Conservation (phyloP, 2,329 filamentous ascomycete genomes). For the Paradendryphiella salina region DNA sequence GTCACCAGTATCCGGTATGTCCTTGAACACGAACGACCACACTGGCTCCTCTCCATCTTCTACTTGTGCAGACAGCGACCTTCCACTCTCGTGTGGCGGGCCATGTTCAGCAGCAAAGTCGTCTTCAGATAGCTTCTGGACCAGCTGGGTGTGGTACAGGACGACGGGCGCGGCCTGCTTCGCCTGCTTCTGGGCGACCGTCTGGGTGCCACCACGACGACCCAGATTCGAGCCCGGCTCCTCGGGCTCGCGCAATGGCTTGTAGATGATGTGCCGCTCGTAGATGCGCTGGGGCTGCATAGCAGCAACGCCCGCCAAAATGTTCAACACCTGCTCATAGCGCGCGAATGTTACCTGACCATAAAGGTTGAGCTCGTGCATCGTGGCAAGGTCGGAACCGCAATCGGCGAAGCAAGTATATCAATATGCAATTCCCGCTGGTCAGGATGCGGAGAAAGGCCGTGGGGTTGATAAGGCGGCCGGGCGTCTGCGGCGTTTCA, state of each 20-base stretch:
- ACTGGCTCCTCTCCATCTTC: constrained; percentile 30
- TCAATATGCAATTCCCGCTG: constrained; percentile 34
- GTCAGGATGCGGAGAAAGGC: constrained; percentile 25
- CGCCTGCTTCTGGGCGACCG: constrained; percentile 34
- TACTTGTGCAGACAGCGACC: constrained; percentile 28
- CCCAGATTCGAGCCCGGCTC: constrained; percentile 43
- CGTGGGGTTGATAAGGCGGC: constrained; percentile 37
- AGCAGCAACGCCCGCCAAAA: constrained; percentile 63
- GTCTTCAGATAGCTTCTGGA: constrained; percentile 48
- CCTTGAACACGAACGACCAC: constrained; percentile 49
- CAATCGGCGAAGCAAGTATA: constrained; percentile 22
- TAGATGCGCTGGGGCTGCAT: constrained; percentile 61
- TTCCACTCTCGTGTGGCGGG: constrained; percentile 9
- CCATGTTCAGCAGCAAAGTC: constrained; percentile 38
- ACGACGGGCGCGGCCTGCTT: constrained; percentile 50
- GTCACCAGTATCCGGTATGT: constrained; percentile 55
- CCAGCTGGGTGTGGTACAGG: constrained; percentile 59
- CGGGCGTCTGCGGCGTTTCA: constrained; percentile 13
- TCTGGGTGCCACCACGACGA: constrained; percentile 45
- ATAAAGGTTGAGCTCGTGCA: constrained; percentile 67
- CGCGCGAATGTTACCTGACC: constrained; percentile 60
- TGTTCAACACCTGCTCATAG: constrained; percentile 63
- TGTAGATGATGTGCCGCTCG: constrained; percentile 63
- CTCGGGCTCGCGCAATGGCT: constrained; percentile 55
- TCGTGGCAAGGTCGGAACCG: constrained; percentile 37